phyloP scores from a whole-genome alignment of 768 basidiomycete genomes.

The Russula griseocarnosa region DNA sequence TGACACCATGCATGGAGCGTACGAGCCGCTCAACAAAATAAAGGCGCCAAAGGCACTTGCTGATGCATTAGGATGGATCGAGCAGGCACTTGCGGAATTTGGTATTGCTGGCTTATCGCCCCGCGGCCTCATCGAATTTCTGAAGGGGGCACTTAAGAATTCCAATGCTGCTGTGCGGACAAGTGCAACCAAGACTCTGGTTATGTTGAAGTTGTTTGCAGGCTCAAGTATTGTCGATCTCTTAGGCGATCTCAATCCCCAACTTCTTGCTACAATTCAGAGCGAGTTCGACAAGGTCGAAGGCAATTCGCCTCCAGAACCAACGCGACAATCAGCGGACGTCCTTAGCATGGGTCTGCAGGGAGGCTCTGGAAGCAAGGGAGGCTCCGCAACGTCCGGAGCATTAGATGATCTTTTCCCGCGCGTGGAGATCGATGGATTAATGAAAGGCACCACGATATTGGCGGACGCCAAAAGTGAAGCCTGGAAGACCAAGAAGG shows the following conservation, averaged over 20 bases:
- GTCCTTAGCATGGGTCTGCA: constrained; percentile 49
- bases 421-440: constrained; percentile 83
- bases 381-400: constrained; percentile 45
- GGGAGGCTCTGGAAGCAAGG: constrained; percentile 42
- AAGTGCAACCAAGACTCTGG: constrained; percentile 87
- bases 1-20: constrained; percentile 50
- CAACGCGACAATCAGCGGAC: constrained; percentile 74
- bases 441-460: constrained; percentile 80
- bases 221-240: constrained; percentile 90
- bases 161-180: constrained; percentile 93
- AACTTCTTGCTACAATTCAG: constrained; percentile 85
- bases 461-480: constrained; percentile 84
- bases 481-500: constrained; percentile 96
- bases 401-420: constrained; percentile 94
- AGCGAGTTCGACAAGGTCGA: constrained; percentile 92
- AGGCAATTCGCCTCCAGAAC: constrained; percentile 69
- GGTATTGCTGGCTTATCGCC: constrained; percentile 85
- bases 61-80: constrained; percentile 86
- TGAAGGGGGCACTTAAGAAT: constrained; percentile 82
- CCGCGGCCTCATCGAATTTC: constrained; percentile 81
- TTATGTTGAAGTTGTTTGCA: constrained; percentile 88
- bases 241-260: constrained; percentile 90
- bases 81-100: constrained; percentile 81
- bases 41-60: constrained; percentile 97
- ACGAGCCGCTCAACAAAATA: constrained; percentile 89